These are phyloP conservation scores for Microthlaspi erraticum DNA, from an alignment of 345 rosid genomes.

Conservation along the genomic window DNA sequence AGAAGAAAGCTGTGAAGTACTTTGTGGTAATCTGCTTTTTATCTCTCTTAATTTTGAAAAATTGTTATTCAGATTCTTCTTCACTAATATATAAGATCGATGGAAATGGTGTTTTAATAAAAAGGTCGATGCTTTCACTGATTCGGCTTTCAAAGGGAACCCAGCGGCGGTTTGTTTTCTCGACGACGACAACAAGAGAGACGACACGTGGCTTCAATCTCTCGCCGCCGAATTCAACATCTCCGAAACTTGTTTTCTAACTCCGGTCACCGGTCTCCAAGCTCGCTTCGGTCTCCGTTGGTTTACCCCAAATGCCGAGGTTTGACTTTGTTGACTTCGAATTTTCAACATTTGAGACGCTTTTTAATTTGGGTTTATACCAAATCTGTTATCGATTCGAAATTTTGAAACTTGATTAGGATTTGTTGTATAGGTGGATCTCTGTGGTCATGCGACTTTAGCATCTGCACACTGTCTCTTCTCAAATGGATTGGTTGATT, in stretches of 20 bases:
- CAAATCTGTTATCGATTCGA: neutral
- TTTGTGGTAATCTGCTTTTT: constrained; percentile 41
- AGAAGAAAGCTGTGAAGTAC: constrained; percentile 51
- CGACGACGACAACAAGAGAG: constrained; percentile 62
- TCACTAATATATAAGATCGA: neutral
- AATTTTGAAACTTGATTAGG: neutral
- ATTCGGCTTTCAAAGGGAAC: constrained; percentile 77
- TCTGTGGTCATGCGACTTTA: constrained; percentile 90
- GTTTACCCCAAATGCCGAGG: constrained; percentile 67
- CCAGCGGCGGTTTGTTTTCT: constrained; percentile 88
- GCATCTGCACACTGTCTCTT: constrained; percentile 80
- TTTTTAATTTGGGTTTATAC: neutral
- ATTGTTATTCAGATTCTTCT: neutral
- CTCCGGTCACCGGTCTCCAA: constrained; percentile 29
- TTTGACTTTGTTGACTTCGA: neutral
- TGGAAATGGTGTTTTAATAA: neutral
- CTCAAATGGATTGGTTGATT: constrained; percentile 53
- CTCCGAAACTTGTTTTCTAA: constrained; percentile 60
- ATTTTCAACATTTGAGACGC: neutral
- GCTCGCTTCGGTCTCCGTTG: constrained; percentile 63
- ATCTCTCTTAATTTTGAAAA: neutral
- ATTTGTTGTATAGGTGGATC: constrained; percentile 52
- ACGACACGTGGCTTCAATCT: constrained; percentile 72
- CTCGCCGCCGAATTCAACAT: constrained; percentile 64
- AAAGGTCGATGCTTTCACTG: constrained; percentile 81